These are phyloP conservation scores for Coemansia sp. DNA, from an alignment of 192 early-diverging fungal genomes.

Conservation along the genomic window DNA sequence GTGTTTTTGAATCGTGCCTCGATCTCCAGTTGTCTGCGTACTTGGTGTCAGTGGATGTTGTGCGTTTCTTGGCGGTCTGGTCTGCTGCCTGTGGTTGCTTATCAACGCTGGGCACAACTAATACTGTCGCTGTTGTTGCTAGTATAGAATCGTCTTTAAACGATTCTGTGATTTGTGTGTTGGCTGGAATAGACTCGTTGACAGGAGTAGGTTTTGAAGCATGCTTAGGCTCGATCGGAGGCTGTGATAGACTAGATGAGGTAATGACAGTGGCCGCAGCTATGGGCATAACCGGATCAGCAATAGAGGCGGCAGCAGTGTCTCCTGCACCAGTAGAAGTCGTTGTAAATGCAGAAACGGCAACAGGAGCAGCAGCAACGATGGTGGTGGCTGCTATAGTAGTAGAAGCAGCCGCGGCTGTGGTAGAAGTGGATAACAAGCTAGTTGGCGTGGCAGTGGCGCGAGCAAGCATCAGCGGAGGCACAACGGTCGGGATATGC, in stretches of 20 bases:
- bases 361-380: too few species aligned
- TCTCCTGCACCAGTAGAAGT: too few species aligned
- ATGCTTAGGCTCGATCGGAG: background rate
- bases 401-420: background rate
- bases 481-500: constrained; percentile 43
- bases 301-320: background rate
- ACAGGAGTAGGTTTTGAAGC: background rate
- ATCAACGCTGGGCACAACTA: background rate
- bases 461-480: constrained; percentile 31
- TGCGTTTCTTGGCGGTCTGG: constrained; percentile 2
- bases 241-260: background rate
- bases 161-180: background rate
- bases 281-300: background rate
- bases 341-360: too few species aligned
- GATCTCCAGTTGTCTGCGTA: constrained; percentile 12
- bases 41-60: background rate
- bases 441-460: background rate
- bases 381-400: background rate
- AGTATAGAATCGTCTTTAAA: background rate
- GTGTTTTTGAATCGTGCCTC: constrained; percentile 2
- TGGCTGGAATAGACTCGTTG: background rate
- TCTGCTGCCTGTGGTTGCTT: background rate
- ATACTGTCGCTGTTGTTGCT: background rate
- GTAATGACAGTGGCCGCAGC: background rate
- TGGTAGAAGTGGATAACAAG: background rate